Evolutionary conservation across 2,329 filamentous ascomycete species (phyloP).

Genomic region (Elsinoe fawcettii): DNA sequence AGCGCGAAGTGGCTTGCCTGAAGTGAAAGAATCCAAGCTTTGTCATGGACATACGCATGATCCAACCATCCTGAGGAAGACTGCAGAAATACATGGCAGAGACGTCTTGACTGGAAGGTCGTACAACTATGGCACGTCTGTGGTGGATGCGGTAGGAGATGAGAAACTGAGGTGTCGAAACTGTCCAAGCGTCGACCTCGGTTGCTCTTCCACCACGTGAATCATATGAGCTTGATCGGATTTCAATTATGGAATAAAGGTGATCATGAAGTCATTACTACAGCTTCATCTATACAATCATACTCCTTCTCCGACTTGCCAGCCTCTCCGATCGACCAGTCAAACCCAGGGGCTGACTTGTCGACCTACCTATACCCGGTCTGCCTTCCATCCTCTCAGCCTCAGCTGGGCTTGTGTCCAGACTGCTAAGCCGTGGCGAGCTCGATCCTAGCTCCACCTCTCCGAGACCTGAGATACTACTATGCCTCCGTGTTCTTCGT

Average conservation of each 20-base stretch:
- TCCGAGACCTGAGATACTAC: conserved; percentile 3
- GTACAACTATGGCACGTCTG: too few species aligned
- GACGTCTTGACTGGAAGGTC: too few species aligned
- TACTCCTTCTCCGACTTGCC: conserved; percentile 31
- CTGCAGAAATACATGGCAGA: too few species aligned
- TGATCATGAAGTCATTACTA: conserved; percentile 11
- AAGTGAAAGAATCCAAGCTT: background rate
- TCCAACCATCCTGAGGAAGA: too few species aligned
- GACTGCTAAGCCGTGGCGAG: background rate
- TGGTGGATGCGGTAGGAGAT: too few species aligned
- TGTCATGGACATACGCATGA: background rate
- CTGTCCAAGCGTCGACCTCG: too few species aligned
- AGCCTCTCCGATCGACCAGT: conserved; percentile 1
- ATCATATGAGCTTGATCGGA: too few species aligned
- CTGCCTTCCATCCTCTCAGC: background rate
- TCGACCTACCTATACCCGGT: conserved; percentile 6
- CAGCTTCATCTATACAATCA: conserved; percentile 26
- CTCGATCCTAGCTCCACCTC: background rate
- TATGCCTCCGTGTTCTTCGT: conserved; percentile 16
- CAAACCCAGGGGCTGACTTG: conserved; percentile 4
- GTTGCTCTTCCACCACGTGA: too few species aligned
- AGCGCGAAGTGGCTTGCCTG: background rate
- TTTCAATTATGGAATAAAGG: too few species aligned
- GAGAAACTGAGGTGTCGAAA: too few species aligned
- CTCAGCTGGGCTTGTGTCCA: background rate